Evolutionary conservation across 495 filamentous ascomycete genomes (phyloP), one percentile per base, ranked within the genome.

Genomic region (Daldinia bambusicola): DNA sequence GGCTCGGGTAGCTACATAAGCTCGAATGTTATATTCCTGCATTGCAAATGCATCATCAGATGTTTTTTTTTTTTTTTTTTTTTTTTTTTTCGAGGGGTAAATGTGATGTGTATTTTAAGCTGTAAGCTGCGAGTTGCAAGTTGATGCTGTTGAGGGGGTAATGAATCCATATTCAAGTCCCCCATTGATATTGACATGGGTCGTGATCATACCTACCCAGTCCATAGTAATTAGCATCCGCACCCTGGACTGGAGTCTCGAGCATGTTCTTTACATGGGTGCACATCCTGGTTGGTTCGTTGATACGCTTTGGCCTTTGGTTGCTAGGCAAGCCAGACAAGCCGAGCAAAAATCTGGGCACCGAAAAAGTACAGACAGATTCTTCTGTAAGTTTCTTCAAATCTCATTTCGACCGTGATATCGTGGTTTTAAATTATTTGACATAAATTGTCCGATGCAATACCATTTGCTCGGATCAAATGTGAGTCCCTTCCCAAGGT

Each of bases 191-290:
- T 67, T 36, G 61, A 72, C 64, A 72, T 64, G 70, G 70, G 61
- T 40, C 41, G 12, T 68, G 52, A 67, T 37, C 59, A 61, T 61
- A 65, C 61, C 60, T 61, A 32, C 50, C 50, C 30, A 53, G 50
- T 53, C 26, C 50, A 53, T 32, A 53, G 51, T 56, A 64, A 68
- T 68, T 73, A 62, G 30, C 51, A 66, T 53, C 52, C 57, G 61
- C 45, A 72, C 40, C 70, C 65, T 68, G 37, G 64, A 52, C 50
- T 1, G 64, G 45, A 69, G 70, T 72, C 65, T 72, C 70, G 70
- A 73, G 65, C 64, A 69, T 52, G 56, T 69, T 69, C 70, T 51
- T 10, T 69, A 52, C 70, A 67, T 69, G 70, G 65, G 66, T 61
- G 30, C n/a, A 48, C 18, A 48, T 4, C 22, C 65, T 32, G 50